phyloP scores from a whole-genome alignment of 768 basidiomycete species.

The Mycena indigotica region DNA sequence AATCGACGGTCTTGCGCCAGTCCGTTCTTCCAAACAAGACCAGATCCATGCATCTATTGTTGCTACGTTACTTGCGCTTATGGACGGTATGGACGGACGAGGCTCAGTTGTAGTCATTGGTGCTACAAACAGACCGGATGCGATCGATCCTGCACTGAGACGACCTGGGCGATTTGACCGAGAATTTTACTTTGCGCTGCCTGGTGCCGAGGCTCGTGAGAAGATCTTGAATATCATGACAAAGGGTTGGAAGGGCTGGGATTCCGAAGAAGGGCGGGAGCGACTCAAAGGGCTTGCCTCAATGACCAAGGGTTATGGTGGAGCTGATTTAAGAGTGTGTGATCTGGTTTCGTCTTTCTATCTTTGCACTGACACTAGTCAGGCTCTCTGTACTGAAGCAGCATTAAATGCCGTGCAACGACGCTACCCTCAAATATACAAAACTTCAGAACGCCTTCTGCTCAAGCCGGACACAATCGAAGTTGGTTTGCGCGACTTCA shows the following conservation, averaged over 20 bases:
- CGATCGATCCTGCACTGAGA: slow-evolving; percentile 94
- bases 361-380: slow-evolving; percentile 2
- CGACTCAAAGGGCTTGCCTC: slow-evolving; percentile 66
- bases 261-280: slow-evolving; percentile 39
- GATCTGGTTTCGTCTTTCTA: slow-evolving; percentile 11
- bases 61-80: slow-evolving; percentile 90
- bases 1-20: slow-evolving; percentile 97
- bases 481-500: slow-evolving; percentile 88
- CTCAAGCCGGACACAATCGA: slow-evolving; percentile 85
- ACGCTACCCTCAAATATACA: slow-evolving; percentile 96
- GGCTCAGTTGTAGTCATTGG: slow-evolving; percentile 98
- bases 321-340: slow-evolving; percentile 91
- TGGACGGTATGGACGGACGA: slow-evolving; percentile 99
- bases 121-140: slow-evolving; percentile 95
- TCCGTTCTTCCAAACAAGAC: slow-evolving; percentile 97
- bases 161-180: slow-evolving; percentile 95
- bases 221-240: slow-evolving; percentile 92
- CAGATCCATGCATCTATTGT: slow-evolving; percentile 99
- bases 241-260: slow-evolving; percentile 84
- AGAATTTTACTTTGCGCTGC: slow-evolving; percentile 96
- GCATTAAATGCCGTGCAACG: slow-evolving; percentile 95
- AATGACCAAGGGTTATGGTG: slow-evolving; percentile 96
- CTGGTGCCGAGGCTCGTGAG: slow-evolving; percentile 79
- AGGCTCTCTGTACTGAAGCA: slow-evolving; percentile 96
- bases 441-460: slow-evolving; percentile 80